Evolutionary conservation across 495 filamentous ascomycete species (phyloP).

Genomic region (Penicillium manginii): DNA sequence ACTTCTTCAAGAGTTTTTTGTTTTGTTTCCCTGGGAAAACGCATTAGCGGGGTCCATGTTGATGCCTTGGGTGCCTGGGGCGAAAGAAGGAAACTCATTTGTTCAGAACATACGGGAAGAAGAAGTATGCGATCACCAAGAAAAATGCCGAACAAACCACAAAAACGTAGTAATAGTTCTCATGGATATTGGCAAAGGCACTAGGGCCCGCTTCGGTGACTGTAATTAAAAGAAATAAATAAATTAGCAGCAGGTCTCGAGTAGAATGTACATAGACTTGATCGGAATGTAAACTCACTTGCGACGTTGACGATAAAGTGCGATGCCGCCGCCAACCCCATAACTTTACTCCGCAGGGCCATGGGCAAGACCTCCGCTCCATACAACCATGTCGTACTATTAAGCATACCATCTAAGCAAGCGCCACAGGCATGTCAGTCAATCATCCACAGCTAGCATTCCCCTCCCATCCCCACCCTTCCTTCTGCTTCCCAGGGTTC

Average conservation of each 20-base stretch:
- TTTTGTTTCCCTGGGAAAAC: constrained; percentile 48
- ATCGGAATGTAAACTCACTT: constrained; percentile 30
- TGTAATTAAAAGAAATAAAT: constrained; percentile 7
- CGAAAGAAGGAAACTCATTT: no score
- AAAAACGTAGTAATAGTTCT: constrained; percentile 67
- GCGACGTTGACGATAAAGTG: constrained; percentile 64
- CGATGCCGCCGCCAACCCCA: constrained; percentile 59
- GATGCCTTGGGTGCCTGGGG: background rate
- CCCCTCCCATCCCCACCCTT: no score
- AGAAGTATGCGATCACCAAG: constrained; percentile 54
- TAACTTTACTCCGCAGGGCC: constrained; percentile 59
- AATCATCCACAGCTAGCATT: background rate
- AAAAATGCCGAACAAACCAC: constrained; percentile 56
- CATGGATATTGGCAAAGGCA: constrained; percentile 59
- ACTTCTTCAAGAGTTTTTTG: constrained; percentile 63
- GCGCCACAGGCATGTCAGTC: constrained; percentile 7
- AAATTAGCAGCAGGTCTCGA: background rate
- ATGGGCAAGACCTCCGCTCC: constrained; percentile 63
- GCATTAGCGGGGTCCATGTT: constrained; percentile 5
- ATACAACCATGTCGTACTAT: constrained; percentile 64
- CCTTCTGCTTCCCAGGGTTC: no score
- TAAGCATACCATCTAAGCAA: constrained; percentile 56
- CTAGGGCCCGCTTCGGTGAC: constrained; percentile 62
- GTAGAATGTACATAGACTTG: background rate
- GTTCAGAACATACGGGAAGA: constrained; percentile 56